These are phyloP conservation scores for Ascodesmis nigricans DNA, from an alignment of 495 filamentous ascomycete genomes.

Conservation along the genomic window DNA sequence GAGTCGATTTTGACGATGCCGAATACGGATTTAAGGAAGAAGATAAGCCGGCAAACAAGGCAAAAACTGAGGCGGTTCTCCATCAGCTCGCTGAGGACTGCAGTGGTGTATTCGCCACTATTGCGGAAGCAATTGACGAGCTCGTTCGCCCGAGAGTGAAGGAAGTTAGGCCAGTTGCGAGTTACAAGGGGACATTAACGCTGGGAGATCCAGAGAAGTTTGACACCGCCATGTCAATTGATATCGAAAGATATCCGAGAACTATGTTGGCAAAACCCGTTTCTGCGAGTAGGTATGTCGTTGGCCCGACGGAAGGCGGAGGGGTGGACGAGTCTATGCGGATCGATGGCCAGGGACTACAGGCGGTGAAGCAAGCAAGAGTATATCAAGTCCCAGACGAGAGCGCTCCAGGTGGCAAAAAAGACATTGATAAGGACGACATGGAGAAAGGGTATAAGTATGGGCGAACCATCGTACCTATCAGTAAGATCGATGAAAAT, in stretches of 20 bases:
- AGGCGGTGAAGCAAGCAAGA: slow-evolving; percentile 45
- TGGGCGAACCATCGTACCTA: slow-evolving; percentile 74
- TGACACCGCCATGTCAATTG: slow-evolving; percentile 47
- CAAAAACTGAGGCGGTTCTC: slow-evolving; percentile 46
- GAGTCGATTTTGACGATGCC: slow-evolving; percentile 74
- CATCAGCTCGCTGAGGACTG: slow-evolving; percentile 38
- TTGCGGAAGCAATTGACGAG: slow-evolving; percentile 62
- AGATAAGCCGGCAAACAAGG: slow-evolving; percentile 51
- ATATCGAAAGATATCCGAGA: slow-evolving; percentile 74
- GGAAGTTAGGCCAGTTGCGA: slow-evolving; percentile 41
- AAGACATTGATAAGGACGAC: slow-evolving; percentile 61
- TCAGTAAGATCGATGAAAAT: slow-evolving; percentile 61
- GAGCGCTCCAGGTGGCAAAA: slow-evolving; percentile 51
- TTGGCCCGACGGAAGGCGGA: slow-evolving; percentile 26
- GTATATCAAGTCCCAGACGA: slow-evolving; percentile 63
- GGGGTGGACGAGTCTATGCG: slow-evolving; percentile 27
- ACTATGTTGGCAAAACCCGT: slow-evolving; percentile 52
- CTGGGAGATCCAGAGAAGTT: slow-evolving; percentile 58
- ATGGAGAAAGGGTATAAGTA: slow-evolving; percentile 88
- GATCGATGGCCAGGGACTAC: slow-evolving; percentile 29
- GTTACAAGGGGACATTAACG: slow-evolving; percentile 57
- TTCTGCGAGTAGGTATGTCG: slow-evolving; percentile 53
- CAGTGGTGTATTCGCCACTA: slow-evolving; percentile 54
- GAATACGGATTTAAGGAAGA: slow-evolving; percentile 90
- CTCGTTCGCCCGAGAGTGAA: slow-evolving; percentile 52